Conservation (phyloP, 768 basidiomycete species). For the Rhodotorula diobovata region DNA sequence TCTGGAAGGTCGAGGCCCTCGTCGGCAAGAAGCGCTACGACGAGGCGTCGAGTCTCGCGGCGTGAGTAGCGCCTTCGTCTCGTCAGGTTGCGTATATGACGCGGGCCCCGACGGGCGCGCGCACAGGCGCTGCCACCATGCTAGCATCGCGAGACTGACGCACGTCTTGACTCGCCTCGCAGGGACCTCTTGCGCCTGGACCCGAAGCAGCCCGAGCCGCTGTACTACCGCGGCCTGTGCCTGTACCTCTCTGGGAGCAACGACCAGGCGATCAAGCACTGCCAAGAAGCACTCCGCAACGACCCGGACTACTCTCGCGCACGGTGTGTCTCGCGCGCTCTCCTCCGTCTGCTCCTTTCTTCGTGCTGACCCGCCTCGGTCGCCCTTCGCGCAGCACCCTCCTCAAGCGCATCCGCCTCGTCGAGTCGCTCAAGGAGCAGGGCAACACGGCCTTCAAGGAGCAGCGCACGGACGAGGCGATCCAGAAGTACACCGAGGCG, state of each 20-base stretch:
- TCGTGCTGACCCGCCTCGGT: neutral
- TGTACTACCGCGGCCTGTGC: constrained; percentile 71
- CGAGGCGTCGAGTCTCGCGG: constrained; percentile 66
- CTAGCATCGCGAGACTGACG: neutral
- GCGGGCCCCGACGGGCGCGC: too few relatives aligned
- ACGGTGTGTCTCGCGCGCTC: constrained; percentile 21
- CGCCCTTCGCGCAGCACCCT: constrained; percentile 52
- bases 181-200: constrained; percentile 72
- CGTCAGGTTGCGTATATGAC: too few relatives aligned
- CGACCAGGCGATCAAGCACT: constrained; percentile 67
- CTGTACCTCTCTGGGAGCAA: constrained; percentile 69
- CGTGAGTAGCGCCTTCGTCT: constrained; percentile 57
- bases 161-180: neutral
- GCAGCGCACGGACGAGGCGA: constrained; percentile 59
- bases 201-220: constrained; percentile 70
- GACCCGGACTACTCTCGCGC: constrained; percentile 74
- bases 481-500: constrained; percentile 65
- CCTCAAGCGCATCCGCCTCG: constrained; percentile 72
- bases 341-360: neutral
- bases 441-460: constrained; percentile 72
- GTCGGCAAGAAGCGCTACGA: constrained; percentile 68
- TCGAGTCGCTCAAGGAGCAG: constrained; percentile 78
- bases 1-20: constrained; percentile 74
- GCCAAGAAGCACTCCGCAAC: constrained; percentile 63
- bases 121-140: too few relatives aligned